phyloP scores from a whole-genome alignment of 345 rosid species.

The Populus nigra region DNA sequence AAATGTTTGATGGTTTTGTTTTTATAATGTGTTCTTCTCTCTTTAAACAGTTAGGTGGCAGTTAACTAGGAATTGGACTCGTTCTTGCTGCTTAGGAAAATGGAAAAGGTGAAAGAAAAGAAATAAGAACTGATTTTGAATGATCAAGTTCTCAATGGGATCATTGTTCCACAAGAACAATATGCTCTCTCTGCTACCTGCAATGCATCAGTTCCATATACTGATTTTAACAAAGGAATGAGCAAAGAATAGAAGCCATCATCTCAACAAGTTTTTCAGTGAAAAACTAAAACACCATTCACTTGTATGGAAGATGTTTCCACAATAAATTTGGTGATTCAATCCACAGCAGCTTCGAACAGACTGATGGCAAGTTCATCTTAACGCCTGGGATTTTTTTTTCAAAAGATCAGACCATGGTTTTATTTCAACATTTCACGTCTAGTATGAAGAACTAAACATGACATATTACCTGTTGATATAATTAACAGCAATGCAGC shows the following conservation, averaged over 20 bases:
- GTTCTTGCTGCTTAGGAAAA: too few species aligned
- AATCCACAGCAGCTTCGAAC: neutral
- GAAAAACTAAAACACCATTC: neutral
- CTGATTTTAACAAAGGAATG: neutral
- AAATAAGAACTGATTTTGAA: neutral
- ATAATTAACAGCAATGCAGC: neutral
- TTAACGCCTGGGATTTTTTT: neutral
- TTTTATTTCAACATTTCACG: neutral
- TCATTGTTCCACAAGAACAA: constrained; percentile 30
- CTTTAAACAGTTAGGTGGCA: neutral
- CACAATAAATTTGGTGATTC: neutral
- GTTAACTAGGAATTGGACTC: neutral
- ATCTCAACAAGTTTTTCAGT: neutral
- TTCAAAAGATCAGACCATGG: neutral
- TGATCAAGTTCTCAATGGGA: constrained; percentile 22
- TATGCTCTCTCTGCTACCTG: constrained; percentile 34
- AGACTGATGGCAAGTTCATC: neutral
- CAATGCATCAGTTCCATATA: neutral
- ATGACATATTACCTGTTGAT: neutral
- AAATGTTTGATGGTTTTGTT: neutral
- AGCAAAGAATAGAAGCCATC: neutral
- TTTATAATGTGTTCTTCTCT: too few species aligned
- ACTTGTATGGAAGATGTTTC: neutral
- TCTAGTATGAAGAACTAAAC: neutral
- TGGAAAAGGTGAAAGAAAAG: too few species aligned